A percentile compares a stretch with the other conserved stretches of the same genome.
phyloP scores from a whole-genome alignment of 495 filamentous ascomycete genomes.

The Penicillium manginii region DNA sequence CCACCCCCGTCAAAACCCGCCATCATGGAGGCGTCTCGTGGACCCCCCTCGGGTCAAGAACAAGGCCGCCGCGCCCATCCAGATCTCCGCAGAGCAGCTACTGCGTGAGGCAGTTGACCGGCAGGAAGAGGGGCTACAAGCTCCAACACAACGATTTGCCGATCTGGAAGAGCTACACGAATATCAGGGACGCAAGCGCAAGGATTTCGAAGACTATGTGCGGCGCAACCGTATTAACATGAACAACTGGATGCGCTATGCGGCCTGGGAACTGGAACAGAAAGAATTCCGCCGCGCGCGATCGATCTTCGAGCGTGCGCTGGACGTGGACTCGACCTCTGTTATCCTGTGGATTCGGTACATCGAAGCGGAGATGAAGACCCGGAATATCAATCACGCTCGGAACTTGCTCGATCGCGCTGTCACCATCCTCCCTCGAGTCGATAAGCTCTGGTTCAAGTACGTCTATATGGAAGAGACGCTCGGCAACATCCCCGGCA shows the following conservation, averaged over 20 bases:
- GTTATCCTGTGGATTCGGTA: constrained; percentile 88
- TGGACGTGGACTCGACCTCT: constrained; percentile 87
- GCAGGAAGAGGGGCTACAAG: constrained; percentile 85
- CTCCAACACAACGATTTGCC: constrained; percentile 91
- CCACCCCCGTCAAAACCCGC: background rate
- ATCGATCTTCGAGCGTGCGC: constrained; percentile 93
- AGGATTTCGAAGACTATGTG: constrained; percentile 98
- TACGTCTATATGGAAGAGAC: constrained; percentile 99
- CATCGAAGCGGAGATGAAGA: constrained; percentile 96
- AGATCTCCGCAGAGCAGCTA: constrained; percentile 96
- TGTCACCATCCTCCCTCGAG: constrained; percentile 87
- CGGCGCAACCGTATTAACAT: constrained; percentile 92
- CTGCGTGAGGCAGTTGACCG: constrained; percentile 97
- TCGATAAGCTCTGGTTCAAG: constrained; percentile 98
- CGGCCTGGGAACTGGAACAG: constrained; percentile 95
- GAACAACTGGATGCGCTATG: constrained; percentile 99
- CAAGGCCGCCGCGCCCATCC: constrained; percentile 86
- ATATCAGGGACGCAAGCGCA: constrained; percentile 92
- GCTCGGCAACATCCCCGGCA: constrained; percentile 88
- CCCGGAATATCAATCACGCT: constrained; percentile 95
- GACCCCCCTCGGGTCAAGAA: constrained; percentile 95
- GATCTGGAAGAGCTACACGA: constrained; percentile 98
- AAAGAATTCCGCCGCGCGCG: constrained; percentile 96
- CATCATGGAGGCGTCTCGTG: constrained; percentile 89
- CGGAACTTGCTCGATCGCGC: constrained; percentile 93